Conservation (phyloP, 2,329 filamentous ascomycete species). For the Rachicladosporium sp. region DNA sequence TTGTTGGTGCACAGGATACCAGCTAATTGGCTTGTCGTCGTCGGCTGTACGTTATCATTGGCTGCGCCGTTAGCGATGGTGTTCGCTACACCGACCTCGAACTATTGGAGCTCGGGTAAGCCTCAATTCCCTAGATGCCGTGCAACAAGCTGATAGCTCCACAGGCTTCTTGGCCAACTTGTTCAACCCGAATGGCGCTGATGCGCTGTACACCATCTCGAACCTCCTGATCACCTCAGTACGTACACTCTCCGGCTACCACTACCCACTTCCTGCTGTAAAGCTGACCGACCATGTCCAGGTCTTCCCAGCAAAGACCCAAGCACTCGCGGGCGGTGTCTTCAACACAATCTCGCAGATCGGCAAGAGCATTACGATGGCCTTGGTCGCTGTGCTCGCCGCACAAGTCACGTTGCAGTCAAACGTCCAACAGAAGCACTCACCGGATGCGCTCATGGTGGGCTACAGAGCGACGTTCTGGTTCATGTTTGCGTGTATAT, state of each 20-base stretch:
- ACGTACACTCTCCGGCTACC: too few relatives aligned
- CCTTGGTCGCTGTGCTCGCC: conserved; percentile 11
- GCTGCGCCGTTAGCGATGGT: conserved; percentile 5
- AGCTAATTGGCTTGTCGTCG: conserved; percentile 12
- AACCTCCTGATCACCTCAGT: not conserved
- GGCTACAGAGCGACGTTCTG: conserved; percentile 31
- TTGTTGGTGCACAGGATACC: conserved; percentile 8
- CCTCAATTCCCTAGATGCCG: too few relatives aligned
- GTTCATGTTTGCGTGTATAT: conserved; percentile 24
- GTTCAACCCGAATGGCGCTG: conserved; percentile 7
- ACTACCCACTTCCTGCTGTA: too few relatives aligned
- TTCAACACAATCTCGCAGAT: conserved; percentile 35
- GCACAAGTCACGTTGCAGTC: not conserved
- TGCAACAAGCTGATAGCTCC: too few relatives aligned
- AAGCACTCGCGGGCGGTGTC: conserved; percentile 33
- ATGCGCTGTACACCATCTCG: conserved; percentile 2
- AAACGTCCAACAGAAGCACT: not conserved
- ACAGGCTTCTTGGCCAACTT: conserved; percentile 2
- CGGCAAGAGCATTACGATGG: conserved; percentile 30
- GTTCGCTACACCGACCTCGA: conserved; percentile 4
- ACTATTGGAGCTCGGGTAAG: conserved; percentile 2
- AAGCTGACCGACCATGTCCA: not conserved
- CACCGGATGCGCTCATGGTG: conserved; percentile 17
- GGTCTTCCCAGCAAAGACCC: conserved; percentile 25
- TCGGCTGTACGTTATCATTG: conserved; percentile 8